phyloP scores from a whole-genome alignment of 208 protist species.

The Entamoeba histolytica region DNA sequence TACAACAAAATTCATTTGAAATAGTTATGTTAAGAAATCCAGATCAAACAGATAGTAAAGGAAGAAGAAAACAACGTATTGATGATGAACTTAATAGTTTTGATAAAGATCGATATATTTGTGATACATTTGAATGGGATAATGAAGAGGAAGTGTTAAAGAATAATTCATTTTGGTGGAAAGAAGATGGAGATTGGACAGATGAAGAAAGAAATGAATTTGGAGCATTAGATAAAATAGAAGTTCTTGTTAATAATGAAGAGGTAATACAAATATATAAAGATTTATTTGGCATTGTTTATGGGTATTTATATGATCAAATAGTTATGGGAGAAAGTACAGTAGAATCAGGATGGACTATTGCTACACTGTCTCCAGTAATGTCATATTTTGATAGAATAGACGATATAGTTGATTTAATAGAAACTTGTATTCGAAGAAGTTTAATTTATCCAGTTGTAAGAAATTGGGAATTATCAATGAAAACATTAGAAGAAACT shows the following conservation, averaged over 20 bases:
- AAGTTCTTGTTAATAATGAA: neutral
- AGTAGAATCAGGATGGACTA: neutral
- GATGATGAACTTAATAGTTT: neutral
- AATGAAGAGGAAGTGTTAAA: neutral
- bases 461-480: neutral
- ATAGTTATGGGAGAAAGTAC: neutral
- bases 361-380: neutral
- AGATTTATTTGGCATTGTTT: neutral
- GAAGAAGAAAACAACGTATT: neutral
- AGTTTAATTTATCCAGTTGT: neutral
- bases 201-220: neutral
- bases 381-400: neutral
- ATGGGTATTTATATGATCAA: neutral
- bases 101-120: neutral
- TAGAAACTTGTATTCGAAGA: neutral
- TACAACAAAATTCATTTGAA: neutral
- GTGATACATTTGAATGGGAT: neutral
- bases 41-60: neutral
- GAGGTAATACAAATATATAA: neutral
- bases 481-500: neutral
- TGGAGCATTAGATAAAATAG: neutral
- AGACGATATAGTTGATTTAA: neutral
- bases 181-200: neutral
- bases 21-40: neutral
- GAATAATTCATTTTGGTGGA: neutral